Conservation (phyloP, 1,284 basidiomycete genomes). For the Tilletia indica region DNA sequence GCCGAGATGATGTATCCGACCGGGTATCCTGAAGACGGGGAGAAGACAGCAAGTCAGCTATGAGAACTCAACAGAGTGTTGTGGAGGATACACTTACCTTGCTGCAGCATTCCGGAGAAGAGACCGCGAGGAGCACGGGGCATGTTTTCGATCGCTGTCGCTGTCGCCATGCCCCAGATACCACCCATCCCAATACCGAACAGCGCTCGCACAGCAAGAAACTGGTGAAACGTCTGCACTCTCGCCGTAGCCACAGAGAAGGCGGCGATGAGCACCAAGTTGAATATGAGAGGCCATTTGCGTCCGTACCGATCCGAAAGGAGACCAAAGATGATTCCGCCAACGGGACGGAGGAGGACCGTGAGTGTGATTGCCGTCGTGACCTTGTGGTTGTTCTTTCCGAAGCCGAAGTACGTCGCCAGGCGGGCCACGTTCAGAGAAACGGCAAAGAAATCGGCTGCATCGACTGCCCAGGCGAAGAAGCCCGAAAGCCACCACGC, state of each 20-base stretch:
- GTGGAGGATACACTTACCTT: constrained; percentile 19
- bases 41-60: no score
- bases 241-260: constrained; percentile 39
- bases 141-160: constrained; percentile 35
- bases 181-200: constrained; percentile 41
- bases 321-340: constrained; percentile 40
- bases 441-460: constrained; percentile 52
- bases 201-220: constrained; percentile 40
- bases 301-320: constrained; percentile 24
- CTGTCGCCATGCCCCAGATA: constrained; percentile 24
- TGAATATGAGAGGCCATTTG: constrained; percentile 38
- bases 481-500: constrained; percentile 44
- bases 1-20: constrained; percentile 43
- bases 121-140: constrained; percentile 39
- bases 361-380: constrained; percentile 42
- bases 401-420: constrained; percentile 23
- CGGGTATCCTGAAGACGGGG: constrained; percentile 19
- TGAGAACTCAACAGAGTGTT: no score
- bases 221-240: constrained; percentile 29
- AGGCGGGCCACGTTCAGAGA: constrained; percentile 41
- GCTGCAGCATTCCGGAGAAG: constrained; percentile 39
- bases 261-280: constrained; percentile 35
- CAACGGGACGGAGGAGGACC: constrained; percentile 35
- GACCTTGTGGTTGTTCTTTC: constrained; percentile 28
- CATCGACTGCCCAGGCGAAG: constrained; percentile 19